phyloP scores from a whole-genome alignment of 1,139 yeast genomes.

The Zygosaccharomyces sapae region DNA sequence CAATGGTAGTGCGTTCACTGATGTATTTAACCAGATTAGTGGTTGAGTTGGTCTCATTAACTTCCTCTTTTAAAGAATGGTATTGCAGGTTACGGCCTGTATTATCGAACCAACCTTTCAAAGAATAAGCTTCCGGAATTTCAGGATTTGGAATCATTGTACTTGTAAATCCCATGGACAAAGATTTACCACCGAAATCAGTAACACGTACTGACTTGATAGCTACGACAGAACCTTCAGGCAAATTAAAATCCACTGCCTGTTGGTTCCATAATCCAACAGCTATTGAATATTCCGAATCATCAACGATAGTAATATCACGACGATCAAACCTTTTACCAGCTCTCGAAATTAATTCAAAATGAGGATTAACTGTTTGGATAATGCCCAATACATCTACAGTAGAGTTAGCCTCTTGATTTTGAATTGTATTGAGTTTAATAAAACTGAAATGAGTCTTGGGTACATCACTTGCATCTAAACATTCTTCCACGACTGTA shows the following conservation, averaged over 20 bases:
- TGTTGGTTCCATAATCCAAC: conserved; percentile 89
- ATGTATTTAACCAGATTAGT: conserved; percentile 30
- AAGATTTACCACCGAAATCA: conserved; percentile 83
- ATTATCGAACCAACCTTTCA: conserved; percentile 94
- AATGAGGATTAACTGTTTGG: conserved; percentile 67
- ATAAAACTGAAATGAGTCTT: conserved; percentile 72
- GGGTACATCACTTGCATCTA: conserved; percentile 67
- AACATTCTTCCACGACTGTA: conserved; percentile 67
- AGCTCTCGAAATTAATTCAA: conserved; percentile 85
- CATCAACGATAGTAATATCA: conserved; percentile 82
- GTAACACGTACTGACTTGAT: conserved; percentile 85
- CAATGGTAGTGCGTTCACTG: conserved; percentile 59
- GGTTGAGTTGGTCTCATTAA: conserved; percentile 33
- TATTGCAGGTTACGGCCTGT: conserved; percentile 63
- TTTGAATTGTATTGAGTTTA: conserved; percentile 61
- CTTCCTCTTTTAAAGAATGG: conserved; percentile 52
- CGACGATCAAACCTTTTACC: conserved; percentile 92
- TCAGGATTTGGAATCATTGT: conserved; percentile 79
- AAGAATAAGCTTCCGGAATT: conserved; percentile 75
- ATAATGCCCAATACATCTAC: conserved; percentile 87
- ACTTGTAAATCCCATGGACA: conserved; percentile 78
- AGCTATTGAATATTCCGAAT: conserved; percentile 67
- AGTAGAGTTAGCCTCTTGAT: conserved; percentile 63
- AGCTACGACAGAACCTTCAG: conserved; percentile 83
- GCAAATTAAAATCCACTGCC: conserved; percentile 69